Conservation (phyloP, 208 protist genomes). For the Leptomonas pyrrhocoris region DNA sequence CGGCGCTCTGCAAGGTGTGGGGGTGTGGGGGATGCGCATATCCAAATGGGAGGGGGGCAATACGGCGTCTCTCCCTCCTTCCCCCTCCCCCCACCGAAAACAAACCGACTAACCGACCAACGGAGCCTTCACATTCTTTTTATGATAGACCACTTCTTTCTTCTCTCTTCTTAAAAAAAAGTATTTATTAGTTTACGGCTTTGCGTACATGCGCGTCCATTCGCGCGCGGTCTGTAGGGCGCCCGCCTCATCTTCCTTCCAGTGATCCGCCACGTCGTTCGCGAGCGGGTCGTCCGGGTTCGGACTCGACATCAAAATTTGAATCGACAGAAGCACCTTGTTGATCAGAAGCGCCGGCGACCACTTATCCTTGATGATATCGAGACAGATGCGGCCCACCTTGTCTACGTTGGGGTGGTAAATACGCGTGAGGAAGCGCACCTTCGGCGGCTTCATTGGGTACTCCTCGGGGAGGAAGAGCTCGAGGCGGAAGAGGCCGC, state of each 20-base stretch:
- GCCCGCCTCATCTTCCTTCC: conserved; percentile 79
- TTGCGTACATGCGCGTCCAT: conserved; percentile 85
- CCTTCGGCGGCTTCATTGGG: conserved; percentile 97
- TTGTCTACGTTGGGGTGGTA: conserved; percentile 99
- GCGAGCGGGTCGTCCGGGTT: conserved; percentile 99
- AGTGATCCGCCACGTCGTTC: conserved; percentile 96
- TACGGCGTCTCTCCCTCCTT: not conserved
- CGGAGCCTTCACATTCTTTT: too few relatives aligned
- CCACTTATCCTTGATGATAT: conserved; percentile 99
- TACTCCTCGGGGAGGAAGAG: conserved; percentile 91
- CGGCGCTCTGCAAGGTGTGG: too few relatives aligned
- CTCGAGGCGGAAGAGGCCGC: conserved; percentile 86
- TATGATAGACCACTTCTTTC: not conserved
- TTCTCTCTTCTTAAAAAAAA: not conserved
- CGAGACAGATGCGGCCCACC: conserved; percentile 98
- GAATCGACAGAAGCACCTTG: conserved; percentile 99
- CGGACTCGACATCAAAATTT: conserved; percentile 99
- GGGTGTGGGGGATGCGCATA: too few relatives aligned
- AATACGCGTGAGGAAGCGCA: conserved; percentile 99
- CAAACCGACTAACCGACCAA: too few relatives aligned
- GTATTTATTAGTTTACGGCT: conserved; percentile 33
- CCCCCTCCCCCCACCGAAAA: not conserved
- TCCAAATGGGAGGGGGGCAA: too few relatives aligned
- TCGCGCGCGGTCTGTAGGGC: conserved; percentile 73
- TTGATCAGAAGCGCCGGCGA: conserved; percentile 99